Evolutionary conservation across 1,284 basidiomycete species (phyloP), one percentile per base, ranked within the genome.

Genomic region (Schizophyllum commune): DNA sequence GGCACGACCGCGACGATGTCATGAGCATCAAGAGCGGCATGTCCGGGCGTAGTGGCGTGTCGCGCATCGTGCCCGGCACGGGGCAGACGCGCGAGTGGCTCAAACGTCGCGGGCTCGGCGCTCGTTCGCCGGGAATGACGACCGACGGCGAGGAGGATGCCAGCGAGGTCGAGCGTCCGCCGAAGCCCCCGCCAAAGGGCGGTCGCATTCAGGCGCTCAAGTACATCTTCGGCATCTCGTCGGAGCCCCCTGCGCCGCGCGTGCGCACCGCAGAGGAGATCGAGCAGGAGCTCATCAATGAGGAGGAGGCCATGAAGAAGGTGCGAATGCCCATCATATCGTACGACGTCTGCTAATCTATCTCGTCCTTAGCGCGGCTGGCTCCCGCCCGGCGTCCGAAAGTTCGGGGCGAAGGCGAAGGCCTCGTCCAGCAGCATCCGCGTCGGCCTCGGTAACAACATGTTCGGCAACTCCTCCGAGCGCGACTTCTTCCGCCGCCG

Each of bases 1-100:
- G 67, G 5, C 33, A 64, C 13, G 65, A 68, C 47, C 65, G 68
- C 11, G 56, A 65, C 34, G 65, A 68, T 62, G 65, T 63, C 32
- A 63, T 63, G 19, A 59, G 65, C 62, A 58, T 58, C 51, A 62
- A 61, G 55, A 65, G 64, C 53, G 60, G 65, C n/a, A 58, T 61
- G 22, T 52, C 62, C 22, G 65, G 66, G 33, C 61, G 67, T 56
- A 65, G 65, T 59, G 60, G 66, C 34, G 64, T 67, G 27, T 65
- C 65, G 17, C 66, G 65, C 8, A 53, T 56, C 19, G 65, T 65
- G 22, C 65, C 54, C n/a, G 47, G 53, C 53, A 55, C 19, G 27
- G 53, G 53, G 9, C 53, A 55, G 53, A 55, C 53, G 63, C 56
- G 53, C 55, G 8, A 63, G 65, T 52, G 62, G 60, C 21, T 8